These are phyloP conservation scores for Vanderwaltozyma tropicalis DNA, from an alignment of 805 yeast species.

Conservation along the genomic window DNA sequence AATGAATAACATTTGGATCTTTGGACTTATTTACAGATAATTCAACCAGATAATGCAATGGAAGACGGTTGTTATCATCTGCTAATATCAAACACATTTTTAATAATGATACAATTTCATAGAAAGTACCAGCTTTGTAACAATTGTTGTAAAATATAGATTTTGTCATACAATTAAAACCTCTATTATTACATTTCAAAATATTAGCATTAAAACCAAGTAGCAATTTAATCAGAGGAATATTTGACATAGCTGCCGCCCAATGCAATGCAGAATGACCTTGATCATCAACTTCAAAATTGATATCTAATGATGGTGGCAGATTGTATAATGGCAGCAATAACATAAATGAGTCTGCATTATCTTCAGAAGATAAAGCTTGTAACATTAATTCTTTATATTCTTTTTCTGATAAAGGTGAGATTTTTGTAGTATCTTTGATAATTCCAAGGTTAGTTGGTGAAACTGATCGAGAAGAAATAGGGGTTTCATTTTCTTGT, in stretches of 20 bases:
- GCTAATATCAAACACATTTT: slow-evolving; percentile 61
- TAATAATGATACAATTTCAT: slow-evolving; percentile 46
- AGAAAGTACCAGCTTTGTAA: slow-evolving; percentile 50
- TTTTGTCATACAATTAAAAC: slow-evolving; percentile 63
- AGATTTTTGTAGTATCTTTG: neutral
- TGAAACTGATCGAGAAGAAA: slow-evolving; percentile 16
- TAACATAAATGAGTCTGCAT: slow-evolving; percentile 23
- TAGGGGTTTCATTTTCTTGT: slow-evolving; percentile 17
- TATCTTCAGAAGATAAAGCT: slow-evolving; percentile 25
- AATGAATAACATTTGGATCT: slow-evolving; percentile 38
- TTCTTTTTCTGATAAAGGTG: slow-evolving; percentile 10
- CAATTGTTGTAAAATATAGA: slow-evolving; percentile 64
- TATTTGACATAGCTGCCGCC: slow-evolving; percentile 73
- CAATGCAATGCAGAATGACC: slow-evolving; percentile 78
- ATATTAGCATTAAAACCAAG: slow-evolving; percentile 53
- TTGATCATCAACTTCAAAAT: slow-evolving; percentile 64
- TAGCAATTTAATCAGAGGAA: slow-evolving; percentile 47
- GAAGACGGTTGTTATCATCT: slow-evolving; percentile 61
- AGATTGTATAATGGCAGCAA: slow-evolving; percentile 38
- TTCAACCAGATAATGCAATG: slow-evolving; percentile 58
- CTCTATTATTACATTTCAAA: slow-evolving; percentile 39
- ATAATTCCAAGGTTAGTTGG: slow-evolving; percentile 3
- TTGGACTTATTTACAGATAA: slow-evolving; percentile 41
- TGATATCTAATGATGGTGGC: slow-evolving; percentile 53
- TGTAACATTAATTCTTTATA: slow-evolving; percentile 25